These are phyloP conservation scores for Lichtheimia ornata DNA, from an alignment of 371 early-diverging fungal genomes.

Conservation along the genomic window DNA sequence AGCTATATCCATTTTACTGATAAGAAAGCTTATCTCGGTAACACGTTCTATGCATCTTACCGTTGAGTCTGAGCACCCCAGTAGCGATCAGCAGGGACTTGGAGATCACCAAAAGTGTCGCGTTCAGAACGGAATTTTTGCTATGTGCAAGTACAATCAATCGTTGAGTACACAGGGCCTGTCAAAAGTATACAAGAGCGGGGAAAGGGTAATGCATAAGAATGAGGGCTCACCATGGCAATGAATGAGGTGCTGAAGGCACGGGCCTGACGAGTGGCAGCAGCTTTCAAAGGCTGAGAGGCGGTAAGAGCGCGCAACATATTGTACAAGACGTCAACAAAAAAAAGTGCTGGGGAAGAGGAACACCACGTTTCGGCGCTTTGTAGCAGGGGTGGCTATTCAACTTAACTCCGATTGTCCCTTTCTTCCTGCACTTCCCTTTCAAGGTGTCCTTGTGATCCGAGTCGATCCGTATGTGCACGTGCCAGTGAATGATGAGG, in stretches of 20 bases:
- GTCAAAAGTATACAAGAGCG: neutral
- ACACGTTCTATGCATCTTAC: constrained; percentile 30
- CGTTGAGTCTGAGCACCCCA: constrained; percentile 98
- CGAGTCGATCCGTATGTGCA: no score
- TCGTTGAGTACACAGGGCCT: neutral
- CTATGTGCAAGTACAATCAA: constrained; percentile 20
- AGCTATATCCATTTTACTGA: constrained; percentile 38
- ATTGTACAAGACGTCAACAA: constrained; percentile 10
- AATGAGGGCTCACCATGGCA: constrained; percentile 19
- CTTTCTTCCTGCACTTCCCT: no score
- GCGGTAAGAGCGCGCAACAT: constrained; percentile 36
- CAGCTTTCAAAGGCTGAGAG: constrained; percentile 23
- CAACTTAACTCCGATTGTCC: no score
- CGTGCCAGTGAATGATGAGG: no score
- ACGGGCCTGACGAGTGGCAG: constrained; percentile 21
- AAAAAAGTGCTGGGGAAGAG: constrained; percentile 1
- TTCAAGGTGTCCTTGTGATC: no score
- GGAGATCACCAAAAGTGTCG: constrained; percentile 93
- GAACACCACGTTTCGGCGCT: neutral
- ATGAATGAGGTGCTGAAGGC: constrained; percentile 24
- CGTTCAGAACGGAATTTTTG: constrained; percentile 79
- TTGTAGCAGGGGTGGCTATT: no score
- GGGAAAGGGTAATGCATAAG: neutral
- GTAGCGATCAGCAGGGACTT: constrained; percentile 92
- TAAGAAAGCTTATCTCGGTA: constrained; percentile 1